Evolutionary conservation across 768 basidiomycete species (phyloP), one percentile per base, ranked within the genome.

Genomic region (Trametes cubensis): DNA sequence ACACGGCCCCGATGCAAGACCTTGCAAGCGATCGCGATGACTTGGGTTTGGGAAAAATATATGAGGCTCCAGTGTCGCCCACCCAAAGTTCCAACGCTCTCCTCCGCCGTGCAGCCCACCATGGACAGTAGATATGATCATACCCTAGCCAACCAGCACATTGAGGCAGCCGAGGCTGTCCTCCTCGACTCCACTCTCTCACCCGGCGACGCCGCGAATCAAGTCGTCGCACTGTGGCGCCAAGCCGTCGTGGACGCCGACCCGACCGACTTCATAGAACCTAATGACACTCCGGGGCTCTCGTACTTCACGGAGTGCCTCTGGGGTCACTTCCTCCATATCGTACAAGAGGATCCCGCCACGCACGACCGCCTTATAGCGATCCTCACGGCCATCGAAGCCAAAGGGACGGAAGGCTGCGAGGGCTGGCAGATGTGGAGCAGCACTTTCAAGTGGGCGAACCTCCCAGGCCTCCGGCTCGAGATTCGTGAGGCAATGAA

Each of bases 361-460:
- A 5, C 39, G 39, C 64, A 65, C n/a, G 55, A 55, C 11, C 50
- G 56, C 3, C 25, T 65, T 7, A 23, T 41, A 14, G n/a, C 42
- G 2, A 47, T 65, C 11, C 28, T 65, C 13, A 13, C 20, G 7
- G 55, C 51, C 0, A 38, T 65, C 23, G 54, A 58, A 41, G 48
- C 25, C 38, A 39, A 55, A 6, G 60, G 52, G 2, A 46, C 26
- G 17, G 34, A 55, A 1, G 63, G 58, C 5, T 56, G 53, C 23
- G 55, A 58, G 10, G 60, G 42, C 21, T 61, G 55, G 64, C 42
- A 15, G 1, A 30, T 63, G 1, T 62, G 58, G 58, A 49, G 58
- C 2, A 4, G 15, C 7, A 18, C 5, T 15, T 26, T 55, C 26
- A 5, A 45, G 17, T 55, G 58, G 65, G 46, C 46, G 3, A 23